Conservation (phyloP, 1,284 basidiomycete genomes). For the Taiwanofungus camphoratus region DNA sequence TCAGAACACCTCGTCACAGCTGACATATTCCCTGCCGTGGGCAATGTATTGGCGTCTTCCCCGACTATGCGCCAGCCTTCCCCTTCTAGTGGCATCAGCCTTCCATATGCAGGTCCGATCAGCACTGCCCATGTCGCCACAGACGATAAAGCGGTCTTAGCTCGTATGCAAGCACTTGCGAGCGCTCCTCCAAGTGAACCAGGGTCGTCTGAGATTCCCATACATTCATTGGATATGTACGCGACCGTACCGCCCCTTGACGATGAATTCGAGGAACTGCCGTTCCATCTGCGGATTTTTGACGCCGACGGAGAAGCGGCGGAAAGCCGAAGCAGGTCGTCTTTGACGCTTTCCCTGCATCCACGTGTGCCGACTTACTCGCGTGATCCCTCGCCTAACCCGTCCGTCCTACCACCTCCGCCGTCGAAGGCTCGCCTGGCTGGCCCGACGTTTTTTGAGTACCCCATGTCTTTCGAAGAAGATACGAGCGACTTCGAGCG, state of each 20-base stretch:
- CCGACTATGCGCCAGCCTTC: conserved; percentile 1
- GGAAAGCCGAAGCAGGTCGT: conserved; percentile 8
- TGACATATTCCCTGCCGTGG: conserved; percentile 4
- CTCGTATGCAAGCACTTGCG: conserved; percentile 47
- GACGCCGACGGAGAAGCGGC: conserved; percentile 9
- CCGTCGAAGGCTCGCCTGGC: conserved; percentile 22
- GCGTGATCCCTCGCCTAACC: conserved; percentile 20
- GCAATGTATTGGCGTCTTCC: conserved; percentile 3
- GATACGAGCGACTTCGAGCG: conserved; percentile 22
- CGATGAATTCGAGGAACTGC: conserved; percentile 20
- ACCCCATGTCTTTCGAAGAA: conserved; percentile 26
- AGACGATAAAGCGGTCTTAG: conserved; percentile 65
- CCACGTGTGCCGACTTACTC: conserved; percentile 21
- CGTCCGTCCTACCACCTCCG: conserved; percentile 20
- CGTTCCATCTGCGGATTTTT: conserved; percentile 8
- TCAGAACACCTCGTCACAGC: too few relatives aligned
- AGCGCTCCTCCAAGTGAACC: conserved; percentile 42
- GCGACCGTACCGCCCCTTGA: conserved; percentile 26
- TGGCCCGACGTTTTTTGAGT: conserved; percentile 27
- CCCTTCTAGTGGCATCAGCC: conserved; percentile 5
- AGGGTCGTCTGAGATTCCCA: conserved; percentile 4
- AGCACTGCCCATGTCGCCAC: conserved; percentile 62
- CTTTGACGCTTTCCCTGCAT: conserved; percentile 5
- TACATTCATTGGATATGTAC: conserved; percentile 14
- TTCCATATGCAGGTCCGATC: conserved; percentile 16